Percentiles rank a stretch among this genome's conserved stretches.
Evolutionary conservation across 2,329 filamentous ascomycete species (phyloP).

Genomic region (Alternaria atra): DNA sequence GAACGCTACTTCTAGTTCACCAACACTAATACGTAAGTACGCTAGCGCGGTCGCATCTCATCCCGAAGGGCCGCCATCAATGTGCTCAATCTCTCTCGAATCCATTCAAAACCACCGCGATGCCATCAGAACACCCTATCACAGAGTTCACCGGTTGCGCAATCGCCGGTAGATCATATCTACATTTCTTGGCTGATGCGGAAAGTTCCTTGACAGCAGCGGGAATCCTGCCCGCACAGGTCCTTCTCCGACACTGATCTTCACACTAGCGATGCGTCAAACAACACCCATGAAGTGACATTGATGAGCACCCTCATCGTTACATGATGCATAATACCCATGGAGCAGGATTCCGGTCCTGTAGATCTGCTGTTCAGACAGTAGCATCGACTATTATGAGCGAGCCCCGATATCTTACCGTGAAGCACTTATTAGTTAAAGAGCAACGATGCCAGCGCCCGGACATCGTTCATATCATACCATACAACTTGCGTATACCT

Average conservation of each 20-base stretch:
- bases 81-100: constrained; percentile 29
- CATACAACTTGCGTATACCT: neutral
- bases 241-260: neutral
- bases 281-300: constrained; percentile 8
- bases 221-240: neutral
- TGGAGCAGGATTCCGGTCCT: neutral
- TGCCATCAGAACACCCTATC: constrained; percentile 1
- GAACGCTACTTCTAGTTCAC: neutral
- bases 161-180: neutral
- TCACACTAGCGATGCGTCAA: neutral
- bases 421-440: neutral
- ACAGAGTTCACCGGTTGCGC: neutral
- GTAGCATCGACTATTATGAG: neutral
- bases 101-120: constrained; percentile 3
- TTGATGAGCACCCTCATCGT: constrained; percentile 10
- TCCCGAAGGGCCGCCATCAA: constrained; percentile 15
- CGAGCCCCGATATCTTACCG: neutral
- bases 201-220: neutral
- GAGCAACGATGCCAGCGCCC: neutral
- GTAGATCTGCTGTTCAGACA: neutral
- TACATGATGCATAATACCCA: neutral
- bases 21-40: neutral
- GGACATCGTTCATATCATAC: neutral
- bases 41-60: neutral
- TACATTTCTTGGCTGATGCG: neutral